Percentiles rank a stretch among this genome's conserved stretches.
phyloP scores from a whole-genome alignment of 805 yeast species.

The Isabelozyma pseudorhagii region DNA sequence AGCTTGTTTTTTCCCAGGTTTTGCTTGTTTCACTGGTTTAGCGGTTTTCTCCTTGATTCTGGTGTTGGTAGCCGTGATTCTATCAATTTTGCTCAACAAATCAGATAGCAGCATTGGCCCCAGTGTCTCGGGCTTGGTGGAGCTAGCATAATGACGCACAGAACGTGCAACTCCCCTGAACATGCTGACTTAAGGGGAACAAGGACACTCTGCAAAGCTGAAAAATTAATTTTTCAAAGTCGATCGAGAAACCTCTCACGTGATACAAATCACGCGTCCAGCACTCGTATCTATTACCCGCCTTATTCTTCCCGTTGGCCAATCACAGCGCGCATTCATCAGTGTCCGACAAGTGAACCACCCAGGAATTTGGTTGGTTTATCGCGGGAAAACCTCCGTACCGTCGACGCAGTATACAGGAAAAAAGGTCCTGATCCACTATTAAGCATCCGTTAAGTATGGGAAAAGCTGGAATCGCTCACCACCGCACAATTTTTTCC shows the following conservation, averaged over 20 bases:
- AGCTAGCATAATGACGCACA: neutral
- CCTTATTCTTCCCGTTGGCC: neutral
- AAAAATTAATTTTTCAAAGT: too few species aligned
- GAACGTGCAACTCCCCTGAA: neutral
- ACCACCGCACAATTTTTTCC: neutral
- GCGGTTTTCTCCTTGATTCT: neutral
- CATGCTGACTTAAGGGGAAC: neutral
- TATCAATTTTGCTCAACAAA: constrained; percentile 35
- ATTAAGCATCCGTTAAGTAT: neutral
- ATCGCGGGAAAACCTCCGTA: neutral
- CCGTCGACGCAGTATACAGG: neutral
- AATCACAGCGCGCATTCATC: constrained; percentile 2
- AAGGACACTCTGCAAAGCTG: too few species aligned
- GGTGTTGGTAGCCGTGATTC: constrained; percentile 15
- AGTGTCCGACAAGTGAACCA: neutral
- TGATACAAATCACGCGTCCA: neutral
- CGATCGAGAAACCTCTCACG: neutral
- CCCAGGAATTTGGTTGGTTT: neutral
- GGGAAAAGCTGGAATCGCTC: neutral
- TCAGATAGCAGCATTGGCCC: constrained; percentile 26
- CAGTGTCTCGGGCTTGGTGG: constrained; percentile 3
- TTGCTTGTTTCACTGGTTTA: neutral
- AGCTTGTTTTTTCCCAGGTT: neutral
- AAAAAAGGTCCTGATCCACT: neutral
- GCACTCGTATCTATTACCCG: neutral